A percentile compares a stretch with the other conserved stretches of the same genome.
These are phyloP conservation scores for Setaria viridis DNA, from an alignment of 202 grass and related monocot genomes.

Conservation along the genomic window DNA sequence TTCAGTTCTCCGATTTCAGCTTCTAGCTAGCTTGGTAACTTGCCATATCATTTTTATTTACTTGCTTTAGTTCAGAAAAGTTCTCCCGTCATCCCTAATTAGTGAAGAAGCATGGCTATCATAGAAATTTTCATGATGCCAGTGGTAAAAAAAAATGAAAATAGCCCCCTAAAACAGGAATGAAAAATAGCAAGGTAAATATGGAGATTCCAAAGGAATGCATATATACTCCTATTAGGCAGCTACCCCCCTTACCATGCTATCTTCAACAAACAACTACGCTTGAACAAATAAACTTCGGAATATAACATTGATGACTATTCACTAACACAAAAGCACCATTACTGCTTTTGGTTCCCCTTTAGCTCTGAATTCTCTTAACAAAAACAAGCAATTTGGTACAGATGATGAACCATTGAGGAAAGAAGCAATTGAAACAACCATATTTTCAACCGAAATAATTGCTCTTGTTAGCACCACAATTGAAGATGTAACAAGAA, in stretches of 20 bases:
- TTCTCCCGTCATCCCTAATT: not conserved
- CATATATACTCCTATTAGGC: not conserved
- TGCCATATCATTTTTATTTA: constrained; percentile 10
- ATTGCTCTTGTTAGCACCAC: not conserved
- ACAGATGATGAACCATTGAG: constrained; percentile 38
- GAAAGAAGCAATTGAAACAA: constrained; percentile 31
- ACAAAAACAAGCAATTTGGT: constrained; percentile 38
- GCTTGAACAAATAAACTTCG: constrained; percentile 5
- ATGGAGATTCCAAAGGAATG: not conserved
- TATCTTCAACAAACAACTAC: constrained; percentile 19
- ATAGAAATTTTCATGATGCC: constrained; percentile 9
- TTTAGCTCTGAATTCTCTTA: constrained; percentile 10
- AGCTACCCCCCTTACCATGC: not conserved
- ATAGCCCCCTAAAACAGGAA: not conserved
- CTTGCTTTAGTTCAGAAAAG: not conserved
- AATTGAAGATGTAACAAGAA: constrained; percentile 41
- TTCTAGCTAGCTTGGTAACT: constrained; percentile 17
- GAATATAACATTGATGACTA: constrained; percentile 24
- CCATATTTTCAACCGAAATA: constrained; percentile 15
- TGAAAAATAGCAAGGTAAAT: constrained; percentile 18
- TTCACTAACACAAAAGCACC: not conserved
- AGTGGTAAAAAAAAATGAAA: not conserved
- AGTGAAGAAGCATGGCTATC: constrained; percentile 24
- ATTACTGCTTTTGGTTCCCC: constrained; percentile 21
- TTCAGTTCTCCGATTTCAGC: not conserved